phyloP scores from a whole-genome alignment of 768 basidiomycete genomes.

The Filobasidium wieringae region DNA sequence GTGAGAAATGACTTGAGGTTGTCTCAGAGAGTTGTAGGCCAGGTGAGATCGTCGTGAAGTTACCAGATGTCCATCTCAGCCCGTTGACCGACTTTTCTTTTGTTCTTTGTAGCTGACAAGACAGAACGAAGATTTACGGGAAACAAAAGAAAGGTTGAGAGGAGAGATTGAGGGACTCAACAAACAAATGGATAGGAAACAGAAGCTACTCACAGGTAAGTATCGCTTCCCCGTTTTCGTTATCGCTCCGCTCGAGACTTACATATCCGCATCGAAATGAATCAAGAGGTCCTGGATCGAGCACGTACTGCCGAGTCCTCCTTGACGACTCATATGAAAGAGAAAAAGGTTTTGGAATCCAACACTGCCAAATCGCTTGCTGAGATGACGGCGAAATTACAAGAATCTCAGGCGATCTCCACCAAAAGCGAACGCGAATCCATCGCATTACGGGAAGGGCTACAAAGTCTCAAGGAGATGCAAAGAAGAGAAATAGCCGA shows the following conservation, averaged over 20 bases:
- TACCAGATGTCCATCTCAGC: not conserved
- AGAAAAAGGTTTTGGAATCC: slow-evolving; percentile 24
- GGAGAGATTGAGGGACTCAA: slow-evolving; percentile 32
- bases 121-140: slow-evolving; percentile 34
- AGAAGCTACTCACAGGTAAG: slow-evolving; percentile 31
- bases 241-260: not conserved
- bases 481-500: slow-evolving; percentile 29
- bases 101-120: not conserved
- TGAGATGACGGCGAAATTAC: slow-evolving; percentile 27
- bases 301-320: slow-evolving; percentile 33
- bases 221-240: not conserved
- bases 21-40: not conserved
- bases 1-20: not conserved
- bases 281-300: slow-evolving; percentile 34
- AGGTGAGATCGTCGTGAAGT: not conserved
- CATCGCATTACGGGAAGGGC: slow-evolving; percentile 32
- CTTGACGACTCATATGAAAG: slow-evolving; percentile 18
- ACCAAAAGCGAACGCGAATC: slow-evolving; percentile 28
- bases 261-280: not conserved
- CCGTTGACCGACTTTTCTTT: not conserved
- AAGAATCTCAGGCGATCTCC: slow-evolving; percentile 27
- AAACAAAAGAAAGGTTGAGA: slow-evolving; percentile 31
- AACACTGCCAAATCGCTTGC: slow-evolving; percentile 24
- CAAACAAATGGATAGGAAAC: slow-evolving; percentile 32
- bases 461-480: slow-evolving; percentile 30